Evolutionary conservation across 129 eudicot genomes (phyloP).

Genomic region (carrot (Daucus carota)): DH1_v3.0 NC_030387.2:26707501-26708000

Average conservation of each 20-base stretch:
- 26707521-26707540: not conserved
- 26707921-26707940: slow-evolving; percentile 60
- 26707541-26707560: not conserved
- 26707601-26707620: not conserved
- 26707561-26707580: not conserved
- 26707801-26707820: slow-evolving; percentile 66
- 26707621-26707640: not conserved
- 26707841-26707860: slow-evolving; percentile 65
- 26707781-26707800: slow-evolving; percentile 50
- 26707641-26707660: slow-evolving; percentile 6
- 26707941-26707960: slow-evolving; percentile 74
- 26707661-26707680: slow-evolving; percentile 62
- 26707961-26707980: slow-evolving; percentile 61
- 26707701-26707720: slow-evolving; percentile 74
- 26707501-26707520: no score
- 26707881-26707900: slow-evolving; percentile 44
- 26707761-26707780: slow-evolving; percentile 46
- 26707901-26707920: slow-evolving; percentile 44
- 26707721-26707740: slow-evolving; percentile 58
- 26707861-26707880: slow-evolving; percentile 80
- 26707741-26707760: slow-evolving; percentile 57
- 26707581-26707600: not conserved
- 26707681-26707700: slow-evolving; percentile 85
- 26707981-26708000: slow-evolving; percentile 66
- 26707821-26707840: slow-evolving; percentile 59